These are phyloP conservation scores for Taxillus chinensis DNA, from an alignment of 164 flowering plant species.

Conservation along the genomic window DNA sequence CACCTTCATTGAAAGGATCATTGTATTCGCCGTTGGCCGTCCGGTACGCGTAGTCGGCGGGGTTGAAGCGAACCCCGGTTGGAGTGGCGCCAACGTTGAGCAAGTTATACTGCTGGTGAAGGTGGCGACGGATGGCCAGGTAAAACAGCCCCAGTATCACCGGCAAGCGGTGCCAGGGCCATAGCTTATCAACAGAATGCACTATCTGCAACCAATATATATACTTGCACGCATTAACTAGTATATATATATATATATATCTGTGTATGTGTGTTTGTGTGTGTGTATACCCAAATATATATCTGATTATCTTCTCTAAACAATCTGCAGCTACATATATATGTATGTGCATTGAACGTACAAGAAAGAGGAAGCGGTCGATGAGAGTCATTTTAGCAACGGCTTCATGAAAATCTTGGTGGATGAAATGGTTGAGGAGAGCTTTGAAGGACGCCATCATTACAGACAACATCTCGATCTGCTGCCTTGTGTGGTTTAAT, in stretches of 20 bases:
- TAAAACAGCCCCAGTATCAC: constrained; percentile 31
- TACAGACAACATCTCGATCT: not conserved
- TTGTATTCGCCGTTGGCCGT: constrained; percentile 29
- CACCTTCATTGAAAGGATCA: constrained; percentile 22
- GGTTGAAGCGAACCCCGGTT: constrained; percentile 13
- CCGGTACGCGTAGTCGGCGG: constrained; percentile 17
- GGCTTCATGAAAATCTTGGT: not conserved
- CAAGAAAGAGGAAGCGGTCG: not conserved
- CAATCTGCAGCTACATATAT: no score
- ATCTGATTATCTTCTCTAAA: no score
- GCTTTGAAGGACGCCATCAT: not conserved
- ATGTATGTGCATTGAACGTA: not conserved
- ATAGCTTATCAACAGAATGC: constrained; percentile 25
- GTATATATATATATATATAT: no score
- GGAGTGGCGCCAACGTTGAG: constrained; percentile 28
- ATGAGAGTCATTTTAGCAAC: not conserved
- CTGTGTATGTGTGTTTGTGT: no score
- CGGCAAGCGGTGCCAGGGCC: constrained; percentile 32
- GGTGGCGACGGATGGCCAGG: constrained; percentile 24
- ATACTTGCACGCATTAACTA: no score
- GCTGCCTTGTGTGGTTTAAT: no score
- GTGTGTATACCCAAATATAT: no score
- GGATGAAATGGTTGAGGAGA: not conserved
- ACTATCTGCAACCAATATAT: constrained; percentile 13
- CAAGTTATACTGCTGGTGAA: constrained; percentile 30